Conservation (phyloP, 495 filamentous ascomycete genomes). For the Poronia punctata region DNA sequence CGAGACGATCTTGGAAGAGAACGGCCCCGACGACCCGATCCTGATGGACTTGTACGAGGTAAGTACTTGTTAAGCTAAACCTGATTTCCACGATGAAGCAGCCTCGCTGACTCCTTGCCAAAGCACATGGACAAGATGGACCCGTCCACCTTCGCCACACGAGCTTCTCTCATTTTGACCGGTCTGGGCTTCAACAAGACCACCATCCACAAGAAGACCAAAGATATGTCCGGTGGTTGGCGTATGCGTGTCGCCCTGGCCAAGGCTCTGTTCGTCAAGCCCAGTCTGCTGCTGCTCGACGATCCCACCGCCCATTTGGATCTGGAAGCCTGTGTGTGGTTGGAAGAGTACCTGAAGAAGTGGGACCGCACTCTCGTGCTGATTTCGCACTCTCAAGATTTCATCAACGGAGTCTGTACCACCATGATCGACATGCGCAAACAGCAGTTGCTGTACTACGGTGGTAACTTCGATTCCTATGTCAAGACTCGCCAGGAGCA, state of each 20-base stretch:
- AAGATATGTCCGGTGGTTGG: conserved; percentile 99
- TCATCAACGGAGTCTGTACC: conserved; percentile 97
- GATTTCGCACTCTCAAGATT: conserved; percentile 96
- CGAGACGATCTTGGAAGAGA: conserved; percentile 82
- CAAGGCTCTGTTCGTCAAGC: conserved; percentile 98
- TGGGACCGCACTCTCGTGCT: conserved; percentile 97
- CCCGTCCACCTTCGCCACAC: conserved; percentile 97
- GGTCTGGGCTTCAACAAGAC: conserved; percentile 98
- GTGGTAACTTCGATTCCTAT: conserved; percentile 99
- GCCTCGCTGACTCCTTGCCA: conserved; percentile 13
- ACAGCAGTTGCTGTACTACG: conserved; percentile 91
- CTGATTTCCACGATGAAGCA: too few species aligned
- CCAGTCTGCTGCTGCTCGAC: conserved; percentile 88
- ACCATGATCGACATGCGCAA: conserved; percentile 97
- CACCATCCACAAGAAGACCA: conserved; percentile 98
- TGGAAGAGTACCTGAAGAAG: conserved; percentile 99
- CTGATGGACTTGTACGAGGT: conserved; percentile 96
- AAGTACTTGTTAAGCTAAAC: conserved; percentile 31
- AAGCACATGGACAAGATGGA: conserved; percentile 99
- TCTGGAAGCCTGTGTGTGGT: conserved; percentile 98
- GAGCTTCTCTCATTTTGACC: conserved; percentile 92
- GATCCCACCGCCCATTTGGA: conserved; percentile 99
- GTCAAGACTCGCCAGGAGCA: conserved; percentile 90
- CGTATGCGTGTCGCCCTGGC: conserved; percentile 97
- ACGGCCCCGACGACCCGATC: conserved; percentile 86